A percentile compares a stretch with the other conserved stretches of the same genome.
Conservation (phyloP, 1,284 basidiomycete genomes). For the Microbotryum silenes-acaulis region DNA sequence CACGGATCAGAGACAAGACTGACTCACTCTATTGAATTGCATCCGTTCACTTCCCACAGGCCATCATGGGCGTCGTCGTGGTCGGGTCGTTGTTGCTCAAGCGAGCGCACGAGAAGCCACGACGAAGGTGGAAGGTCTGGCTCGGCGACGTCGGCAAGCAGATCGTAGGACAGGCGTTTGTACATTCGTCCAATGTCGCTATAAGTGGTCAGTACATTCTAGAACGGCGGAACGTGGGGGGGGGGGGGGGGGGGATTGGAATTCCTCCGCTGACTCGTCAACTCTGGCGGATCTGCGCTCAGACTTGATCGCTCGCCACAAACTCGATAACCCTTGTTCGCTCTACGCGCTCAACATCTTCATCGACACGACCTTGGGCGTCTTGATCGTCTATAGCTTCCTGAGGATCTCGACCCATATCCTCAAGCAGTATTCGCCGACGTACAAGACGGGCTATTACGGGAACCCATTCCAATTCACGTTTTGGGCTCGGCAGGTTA, state of each 20-base stretch:
- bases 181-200: conserved; percentile 78
- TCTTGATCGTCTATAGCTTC: conserved; percentile 71
- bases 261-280: not conserved
- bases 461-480: conserved; percentile 57
- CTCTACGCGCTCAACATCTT: conserved; percentile 86
- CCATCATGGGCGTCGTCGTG: conserved; percentile 77
- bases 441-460: conserved; percentile 80
- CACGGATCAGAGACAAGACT: no score
- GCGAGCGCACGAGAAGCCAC: conserved; percentile 73
- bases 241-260: no score
- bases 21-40: no score
- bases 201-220: conserved; percentile 41
- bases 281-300: not conserved
- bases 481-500: conserved; percentile 15
- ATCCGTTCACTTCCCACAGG: conserved; percentile 45
- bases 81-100: conserved; percentile 79
- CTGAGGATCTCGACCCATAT: conserved; percentile 63
- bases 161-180: conserved; percentile 79
- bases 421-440: conserved; percentile 57
- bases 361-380: conserved; percentile 87
- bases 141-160: conserved; percentile 86
- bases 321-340: conserved; percentile 66
- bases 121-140: conserved; percentile 90
- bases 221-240: no score
- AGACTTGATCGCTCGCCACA: conserved; percentile 54